phyloP scores from a whole-genome alignment of 768 basidiomycete genomes.

The Trametes villosa region DNA sequence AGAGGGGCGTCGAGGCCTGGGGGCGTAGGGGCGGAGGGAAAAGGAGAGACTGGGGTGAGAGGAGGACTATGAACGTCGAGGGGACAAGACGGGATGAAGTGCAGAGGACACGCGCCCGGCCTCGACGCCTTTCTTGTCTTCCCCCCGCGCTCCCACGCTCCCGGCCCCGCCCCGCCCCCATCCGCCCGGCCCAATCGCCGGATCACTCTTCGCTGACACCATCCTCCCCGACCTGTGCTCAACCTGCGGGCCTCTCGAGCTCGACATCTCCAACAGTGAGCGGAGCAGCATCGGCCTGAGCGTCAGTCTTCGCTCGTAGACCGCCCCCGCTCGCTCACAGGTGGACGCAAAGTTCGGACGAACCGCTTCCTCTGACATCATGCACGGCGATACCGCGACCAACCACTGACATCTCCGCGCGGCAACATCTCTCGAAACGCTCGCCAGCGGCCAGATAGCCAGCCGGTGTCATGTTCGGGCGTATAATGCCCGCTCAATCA shows the following conservation, averaged over 20 bases:
- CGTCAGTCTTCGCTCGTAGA: neutral
- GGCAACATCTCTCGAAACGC: neutral
- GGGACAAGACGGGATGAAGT: neutral
- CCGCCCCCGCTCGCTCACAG: neutral
- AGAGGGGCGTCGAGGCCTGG: neutral
- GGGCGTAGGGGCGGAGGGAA: neutral
- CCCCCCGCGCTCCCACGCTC: constrained; percentile 6
- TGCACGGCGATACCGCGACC: constrained; percentile 19
- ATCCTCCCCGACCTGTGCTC: neutral
- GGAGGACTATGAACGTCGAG: constrained; percentile 6
- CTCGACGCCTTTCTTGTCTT: neutral
- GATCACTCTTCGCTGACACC: too few relatives aligned
- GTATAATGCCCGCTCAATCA: too few relatives aligned
- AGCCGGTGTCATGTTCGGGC: too few relatives aligned
- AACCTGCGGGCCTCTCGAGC: neutral
- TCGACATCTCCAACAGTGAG: neutral
- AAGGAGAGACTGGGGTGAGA: constrained; percentile 23
- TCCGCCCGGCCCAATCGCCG: constrained; percentile 1
- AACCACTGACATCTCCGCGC: neutral
- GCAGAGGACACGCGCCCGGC: neutral
- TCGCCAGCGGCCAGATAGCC: neutral
- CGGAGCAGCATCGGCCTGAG: neutral
- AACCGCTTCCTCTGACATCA: neutral
- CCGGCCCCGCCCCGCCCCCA: neutral
- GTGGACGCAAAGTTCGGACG: neutral